Conservation (phyloP, 208 protist species). For the Acanthamoeba healyi region DNA sequence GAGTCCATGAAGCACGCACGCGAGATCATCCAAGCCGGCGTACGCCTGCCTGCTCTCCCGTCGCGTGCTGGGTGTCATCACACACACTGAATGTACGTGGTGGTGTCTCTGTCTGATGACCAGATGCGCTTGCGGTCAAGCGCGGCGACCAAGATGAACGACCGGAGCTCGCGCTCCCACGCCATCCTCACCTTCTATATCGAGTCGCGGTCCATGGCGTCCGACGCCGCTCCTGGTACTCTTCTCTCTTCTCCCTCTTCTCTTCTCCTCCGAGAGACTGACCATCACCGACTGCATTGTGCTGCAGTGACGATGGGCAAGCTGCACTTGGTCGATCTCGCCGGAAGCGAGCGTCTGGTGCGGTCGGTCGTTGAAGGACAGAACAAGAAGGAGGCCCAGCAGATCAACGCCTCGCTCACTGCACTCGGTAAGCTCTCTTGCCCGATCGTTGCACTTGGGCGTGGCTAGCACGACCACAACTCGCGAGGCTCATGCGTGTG, state of each 20-base stretch:
- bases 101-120: neutral
- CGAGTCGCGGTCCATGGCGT: neutral
- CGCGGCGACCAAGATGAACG: slow-evolving; percentile 87
- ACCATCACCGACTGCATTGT: neutral
- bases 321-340: slow-evolving; percentile 82
- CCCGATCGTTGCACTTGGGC: too few species aligned
- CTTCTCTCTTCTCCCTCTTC: too few species aligned
- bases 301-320: slow-evolving; percentile 70
- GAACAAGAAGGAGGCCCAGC: slow-evolving; percentile 78
- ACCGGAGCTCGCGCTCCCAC: slow-evolving; percentile 85
- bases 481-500: neutral
- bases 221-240: slow-evolving; percentile 14
- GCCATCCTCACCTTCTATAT: slow-evolving; percentile 83
- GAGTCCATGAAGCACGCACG: slow-evolving; percentile 18
- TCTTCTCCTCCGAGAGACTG: neutral
- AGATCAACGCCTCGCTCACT: slow-evolving; percentile 79
- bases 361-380: slow-evolving; percentile 29
- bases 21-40: slow-evolving; percentile 37
- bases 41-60: neutral
- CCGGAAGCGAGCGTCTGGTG: slow-evolving; percentile 73
- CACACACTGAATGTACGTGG: too few species aligned
- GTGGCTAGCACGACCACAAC: neutral
- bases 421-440: slow-evolving; percentile 64
- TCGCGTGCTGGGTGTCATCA: neutral
- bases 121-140: slow-evolving; percentile 73